Percentiles rank a stretch among this genome's conserved stretches.
Evolutionary conservation across 1,284 basidiomycete genomes (phyloP).

Genomic region (Fomitopsis pinicola): DNA sequence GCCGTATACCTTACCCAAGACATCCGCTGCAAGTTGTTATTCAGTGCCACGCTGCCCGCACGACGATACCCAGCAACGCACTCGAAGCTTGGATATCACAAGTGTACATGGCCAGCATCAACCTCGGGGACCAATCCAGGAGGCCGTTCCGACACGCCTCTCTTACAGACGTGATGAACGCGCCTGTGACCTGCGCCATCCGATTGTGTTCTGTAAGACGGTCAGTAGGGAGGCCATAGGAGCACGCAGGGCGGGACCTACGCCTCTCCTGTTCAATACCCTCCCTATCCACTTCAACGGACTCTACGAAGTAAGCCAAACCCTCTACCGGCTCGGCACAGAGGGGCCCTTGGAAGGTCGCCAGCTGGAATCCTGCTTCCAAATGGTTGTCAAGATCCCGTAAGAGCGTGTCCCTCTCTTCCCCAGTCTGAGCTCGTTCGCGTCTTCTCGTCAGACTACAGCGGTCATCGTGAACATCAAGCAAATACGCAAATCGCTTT

Average conservation of each 20-base stretch:
- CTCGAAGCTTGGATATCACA: constrained; percentile 99
- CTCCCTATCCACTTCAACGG: constrained; percentile 59
- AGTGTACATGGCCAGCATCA: constrained; percentile 98
- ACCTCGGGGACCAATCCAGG: constrained; percentile 95
- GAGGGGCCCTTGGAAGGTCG: constrained; percentile 89
- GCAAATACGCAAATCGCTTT: neutral
- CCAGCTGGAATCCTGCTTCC: constrained; percentile 94
- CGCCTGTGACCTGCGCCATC: constrained; percentile 74
- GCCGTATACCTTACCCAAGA: constrained; percentile 96
- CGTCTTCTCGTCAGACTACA: constrained; percentile 47
- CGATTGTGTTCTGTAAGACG: constrained; percentile 19
- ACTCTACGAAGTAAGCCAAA: constrained; percentile 88
- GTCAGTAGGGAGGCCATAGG: neutral
- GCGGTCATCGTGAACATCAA: neutral
- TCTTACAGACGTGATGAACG: constrained; percentile 83
- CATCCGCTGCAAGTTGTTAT: constrained; percentile 65
- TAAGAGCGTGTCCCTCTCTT: constrained; percentile 20
- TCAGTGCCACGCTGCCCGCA: too few relatives aligned
- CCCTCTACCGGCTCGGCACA: constrained; percentile 96
- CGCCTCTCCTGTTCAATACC: constrained; percentile 62
- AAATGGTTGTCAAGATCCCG: constrained; percentile 77
- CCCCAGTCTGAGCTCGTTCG: constrained; percentile 32
- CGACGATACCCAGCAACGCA: constrained; percentile 36
- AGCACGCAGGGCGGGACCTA: constrained; percentile 27
- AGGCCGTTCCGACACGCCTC: constrained; percentile 89